Percentiles rank a stretch among this genome's conserved stretches.
Evolutionary conservation across 805 yeast genomes (phyloP).

Genomic region (Hanseniaspora lindneri): DNA sequence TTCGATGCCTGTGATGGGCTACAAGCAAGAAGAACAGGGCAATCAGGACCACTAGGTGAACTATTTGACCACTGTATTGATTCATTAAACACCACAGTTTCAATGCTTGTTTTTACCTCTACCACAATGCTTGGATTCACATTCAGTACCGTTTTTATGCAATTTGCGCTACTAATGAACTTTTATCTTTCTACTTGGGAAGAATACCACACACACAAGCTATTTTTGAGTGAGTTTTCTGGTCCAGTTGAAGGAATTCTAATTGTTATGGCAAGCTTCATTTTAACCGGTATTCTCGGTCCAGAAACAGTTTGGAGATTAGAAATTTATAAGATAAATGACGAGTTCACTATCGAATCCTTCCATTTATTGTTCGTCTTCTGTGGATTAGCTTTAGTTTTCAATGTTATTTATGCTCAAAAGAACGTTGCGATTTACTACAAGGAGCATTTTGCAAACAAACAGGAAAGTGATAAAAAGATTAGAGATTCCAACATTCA

Average conservation of each 20-base stretch:
- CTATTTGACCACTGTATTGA: conserved; percentile 82
- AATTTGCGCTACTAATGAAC: conserved; percentile 64
- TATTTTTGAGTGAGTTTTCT: conserved; percentile 64
- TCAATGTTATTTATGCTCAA: conserved; percentile 59
- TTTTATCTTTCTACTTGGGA: conserved; percentile 92
- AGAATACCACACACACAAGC: conserved; percentile 77
- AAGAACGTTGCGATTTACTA: conserved; percentile 44
- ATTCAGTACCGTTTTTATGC: conserved; percentile 47
- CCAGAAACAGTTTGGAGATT: conserved; percentile 49
- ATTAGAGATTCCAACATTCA: conserved; percentile 36
- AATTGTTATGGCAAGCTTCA: conserved; percentile 43
- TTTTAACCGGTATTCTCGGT: conserved; percentile 57
- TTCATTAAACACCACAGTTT: conserved; percentile 67
- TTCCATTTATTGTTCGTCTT: conserved; percentile 42
- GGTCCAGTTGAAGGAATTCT: conserved; percentile 95
- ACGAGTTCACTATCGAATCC: conserved; percentile 30
- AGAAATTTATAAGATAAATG: conserved; percentile 30
- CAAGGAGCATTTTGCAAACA: conserved; percentile 26
- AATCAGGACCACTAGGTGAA: conserved; percentile 88
- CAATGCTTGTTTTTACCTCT: conserved; percentile 59
- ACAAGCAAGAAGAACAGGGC: conserved; percentile 93
- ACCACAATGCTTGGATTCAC: conserved; percentile 68
- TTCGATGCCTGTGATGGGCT: conserved; percentile 94
- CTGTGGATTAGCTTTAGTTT: conserved; percentile 45
- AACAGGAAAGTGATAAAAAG: conserved; percentile 24